Percentiles rank a stretch among this genome's conserved stretches.
These are phyloP conservation scores for Medakamo hakoo DNA, from an alignment of 139 green algal genomes.

Conservation along the genomic window DNA sequence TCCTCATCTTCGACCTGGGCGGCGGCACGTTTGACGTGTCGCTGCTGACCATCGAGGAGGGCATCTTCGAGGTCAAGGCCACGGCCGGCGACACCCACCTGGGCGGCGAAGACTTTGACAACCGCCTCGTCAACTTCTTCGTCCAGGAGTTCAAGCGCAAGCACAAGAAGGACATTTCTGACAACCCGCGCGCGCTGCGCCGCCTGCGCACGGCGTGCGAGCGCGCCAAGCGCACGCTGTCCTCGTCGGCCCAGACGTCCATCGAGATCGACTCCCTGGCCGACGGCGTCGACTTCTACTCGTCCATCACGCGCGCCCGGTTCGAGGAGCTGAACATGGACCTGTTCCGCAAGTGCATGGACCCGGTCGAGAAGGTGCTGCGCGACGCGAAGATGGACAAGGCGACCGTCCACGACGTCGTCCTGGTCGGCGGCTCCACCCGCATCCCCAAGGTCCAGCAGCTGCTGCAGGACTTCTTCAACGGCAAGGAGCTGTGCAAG, in stretches of 20 bases:
- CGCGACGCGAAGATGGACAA: constrained; percentile 82
- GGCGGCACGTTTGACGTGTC: constrained; percentile 97
- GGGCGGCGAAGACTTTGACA: constrained; percentile 97
- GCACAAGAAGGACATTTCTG: constrained; percentile 93
- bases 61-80: constrained; percentile 94
- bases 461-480: constrained; percentile 97
- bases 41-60: constrained; percentile 96
- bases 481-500: constrained; percentile 99
- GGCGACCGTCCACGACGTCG: constrained; percentile 41
- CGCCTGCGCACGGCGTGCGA: constrained; percentile 59
- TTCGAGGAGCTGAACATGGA: constrained; percentile 99
- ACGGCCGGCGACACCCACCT: constrained; percentile 96
- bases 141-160: constrained; percentile 97
- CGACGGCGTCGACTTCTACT: constrained; percentile 96
- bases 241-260: constrained; percentile 68
- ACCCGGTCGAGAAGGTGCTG: constrained; percentile 89
- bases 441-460: constrained; percentile 97
- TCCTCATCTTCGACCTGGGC: constrained; percentile 95
- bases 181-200: constrained; percentile 59
- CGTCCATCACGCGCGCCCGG: constrained; percentile 83
- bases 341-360: constrained; percentile 99
- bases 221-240: constrained; percentile 59
- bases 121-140: constrained; percentile 85
- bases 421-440: constrained; percentile 75
- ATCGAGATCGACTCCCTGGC: constrained; percentile 96